These are phyloP conservation scores for Nothophaeocryptopus gaeumannii DNA, from an alignment of 2,329 filamentous ascomycete species.

Conservation along the genomic window DNA sequence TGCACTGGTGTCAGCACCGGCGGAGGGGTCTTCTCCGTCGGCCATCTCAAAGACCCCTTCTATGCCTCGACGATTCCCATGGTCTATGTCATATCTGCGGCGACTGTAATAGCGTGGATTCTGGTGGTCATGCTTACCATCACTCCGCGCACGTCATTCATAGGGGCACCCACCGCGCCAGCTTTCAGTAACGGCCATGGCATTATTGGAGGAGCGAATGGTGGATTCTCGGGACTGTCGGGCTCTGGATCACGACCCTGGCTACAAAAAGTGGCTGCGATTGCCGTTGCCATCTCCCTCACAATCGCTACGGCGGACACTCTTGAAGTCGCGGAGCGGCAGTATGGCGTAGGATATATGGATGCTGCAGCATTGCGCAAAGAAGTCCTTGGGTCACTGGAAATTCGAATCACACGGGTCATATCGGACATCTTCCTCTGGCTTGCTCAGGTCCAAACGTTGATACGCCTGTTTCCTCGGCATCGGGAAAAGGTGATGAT, in stretches of 20 bases:
- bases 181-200: constrained; percentile 64
- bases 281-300: constrained; percentile 72
- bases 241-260: constrained; percentile 89
- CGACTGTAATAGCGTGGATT: constrained; percentile 86
- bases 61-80: constrained; percentile 92
- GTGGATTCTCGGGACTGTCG: constrained; percentile 61
- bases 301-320: constrained; percentile 93
- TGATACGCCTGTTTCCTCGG: constrained; percentile 91
- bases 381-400: constrained; percentile 76
- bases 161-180: constrained; percentile 63
- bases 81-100: constrained; percentile 86
- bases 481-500: constrained; percentile 98
- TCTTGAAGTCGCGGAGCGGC: constrained; percentile 75
- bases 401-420: constrained; percentile 85
- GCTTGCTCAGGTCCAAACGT: constrained; percentile 94
- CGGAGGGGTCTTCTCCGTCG: constrained; percentile 50
- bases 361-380: constrained; percentile 73
- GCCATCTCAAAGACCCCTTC: constrained; percentile 79
- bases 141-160: constrained; percentile 88
- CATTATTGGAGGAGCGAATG: constrained; percentile 77
- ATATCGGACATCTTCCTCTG: constrained; percentile 96
- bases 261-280: constrained; percentile 71
- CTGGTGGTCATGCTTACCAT: constrained; percentile 92
- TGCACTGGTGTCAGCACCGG: constrained; percentile 49
- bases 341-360: constrained; percentile 76